phyloP scores from a whole-genome alignment of 768 basidiomycete species.

The Leccinum obscurum region DNA sequence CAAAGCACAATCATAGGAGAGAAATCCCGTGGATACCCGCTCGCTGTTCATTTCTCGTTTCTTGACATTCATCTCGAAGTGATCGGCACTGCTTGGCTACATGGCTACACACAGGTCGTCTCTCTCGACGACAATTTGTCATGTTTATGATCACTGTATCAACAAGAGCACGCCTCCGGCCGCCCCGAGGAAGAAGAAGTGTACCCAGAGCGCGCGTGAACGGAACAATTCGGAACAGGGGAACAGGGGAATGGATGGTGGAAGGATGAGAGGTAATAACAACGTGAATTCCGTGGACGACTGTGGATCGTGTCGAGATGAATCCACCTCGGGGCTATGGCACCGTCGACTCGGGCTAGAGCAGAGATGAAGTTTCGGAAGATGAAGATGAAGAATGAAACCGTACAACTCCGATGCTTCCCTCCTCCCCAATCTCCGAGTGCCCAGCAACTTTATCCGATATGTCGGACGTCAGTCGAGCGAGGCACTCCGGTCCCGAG shows the following conservation, averaged over 20 bases:
- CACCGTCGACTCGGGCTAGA: not conserved
- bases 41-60: not conserved
- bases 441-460: not conserved
- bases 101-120: not conserved
- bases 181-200: not conserved
- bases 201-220: not conserved
- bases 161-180: not conserved
- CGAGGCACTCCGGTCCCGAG: not conserved
- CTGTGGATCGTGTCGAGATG: not conserved
- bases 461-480: not conserved
- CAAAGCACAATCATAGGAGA: not conserved
- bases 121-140: not conserved
- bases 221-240: not conserved
- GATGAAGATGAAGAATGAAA: not conserved
- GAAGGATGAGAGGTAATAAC: too few species aligned
- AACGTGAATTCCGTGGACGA: not conserved
- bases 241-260: too few species aligned
- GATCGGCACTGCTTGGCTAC: not conserved
- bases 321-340: not conserved
- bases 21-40: slow-evolving; percentile 17
- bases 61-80: slow-evolving; percentile 20
- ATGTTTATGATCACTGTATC: not conserved
- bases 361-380: not conserved
- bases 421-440: not conserved
- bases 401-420: not conserved